A percentile compares a stretch with the other conserved stretches of the same genome.
These are phyloP conservation scores for Cryptomeria japonica DNA, from an alignment of 75 land plant genomes.

Conservation along the genomic window DNA sequence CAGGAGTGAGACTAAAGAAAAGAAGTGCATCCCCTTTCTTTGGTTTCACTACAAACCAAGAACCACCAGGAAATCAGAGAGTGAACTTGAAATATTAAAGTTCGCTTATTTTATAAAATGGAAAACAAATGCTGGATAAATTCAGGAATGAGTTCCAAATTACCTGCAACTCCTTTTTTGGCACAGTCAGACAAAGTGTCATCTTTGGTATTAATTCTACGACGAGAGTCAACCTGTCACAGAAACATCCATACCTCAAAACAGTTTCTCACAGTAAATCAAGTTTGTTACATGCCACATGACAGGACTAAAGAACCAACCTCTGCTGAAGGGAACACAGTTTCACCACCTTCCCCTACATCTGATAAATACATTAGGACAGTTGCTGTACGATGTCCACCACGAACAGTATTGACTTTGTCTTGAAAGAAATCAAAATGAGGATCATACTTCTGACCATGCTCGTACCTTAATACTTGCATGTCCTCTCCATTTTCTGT, in stretches of 20 bases:
- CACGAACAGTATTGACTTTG: constrained; percentile 71
- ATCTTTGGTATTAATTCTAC: constrained; percentile 25
- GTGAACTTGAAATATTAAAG: not conserved
- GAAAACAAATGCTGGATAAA: not conserved
- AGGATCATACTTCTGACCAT: constrained; percentile 80
- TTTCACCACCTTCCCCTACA: constrained; percentile 80
- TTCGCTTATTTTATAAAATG: not conserved
- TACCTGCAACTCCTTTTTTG: constrained; percentile 78
- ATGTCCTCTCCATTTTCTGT: constrained; percentile 86
- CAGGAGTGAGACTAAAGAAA: constrained; percentile 75
- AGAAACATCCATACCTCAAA: not conserved
- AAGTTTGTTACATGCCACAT: not conserved
- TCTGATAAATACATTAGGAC: constrained; percentile 82
- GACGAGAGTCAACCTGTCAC: constrained; percentile 29
- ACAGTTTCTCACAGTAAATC: not conserved
- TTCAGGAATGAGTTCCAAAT: not conserved
- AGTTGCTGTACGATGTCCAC: constrained; percentile 81
- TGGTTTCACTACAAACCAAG: constrained; percentile 60
- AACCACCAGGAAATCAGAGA: not conserved
- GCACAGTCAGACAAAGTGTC: constrained; percentile 78
- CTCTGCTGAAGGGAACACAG: constrained; percentile 78
- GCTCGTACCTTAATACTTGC: constrained; percentile 73
- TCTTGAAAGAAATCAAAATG: constrained; percentile 83
- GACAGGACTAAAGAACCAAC: constrained; percentile 29
- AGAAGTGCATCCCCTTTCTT: constrained; percentile 84